A percentile compares a stretch with the other conserved stretches of the same genome.
Conservation (phyloP, 352 stramenopile genomes). For the Pythium folliculosum region DNA sequence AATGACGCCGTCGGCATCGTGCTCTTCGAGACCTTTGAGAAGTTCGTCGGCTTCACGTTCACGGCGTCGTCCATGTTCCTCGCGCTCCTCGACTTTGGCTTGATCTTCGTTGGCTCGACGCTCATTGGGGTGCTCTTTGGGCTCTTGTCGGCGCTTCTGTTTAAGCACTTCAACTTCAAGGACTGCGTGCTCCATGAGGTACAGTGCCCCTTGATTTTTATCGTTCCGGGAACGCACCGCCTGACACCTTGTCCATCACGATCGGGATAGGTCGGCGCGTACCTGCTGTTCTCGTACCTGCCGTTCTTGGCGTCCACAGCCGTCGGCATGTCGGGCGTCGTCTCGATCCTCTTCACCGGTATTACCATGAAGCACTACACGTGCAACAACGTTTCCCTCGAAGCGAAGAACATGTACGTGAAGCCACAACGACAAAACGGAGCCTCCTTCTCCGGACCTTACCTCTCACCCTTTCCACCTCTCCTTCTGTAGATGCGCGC, state of each 20-base stretch:
- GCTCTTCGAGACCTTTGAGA: constrained; percentile 70
- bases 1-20: constrained; percentile 85
- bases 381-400: constrained; percentile 37
- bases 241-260: background rate
- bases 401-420: constrained; percentile 35
- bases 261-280: constrained; percentile 29
- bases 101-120: constrained; percentile 68
- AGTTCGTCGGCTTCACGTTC: constrained; percentile 62
- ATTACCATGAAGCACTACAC: constrained; percentile 48
- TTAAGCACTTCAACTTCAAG: constrained; percentile 76
- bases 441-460: background rate
- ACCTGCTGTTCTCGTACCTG: constrained; percentile 41
- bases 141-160: constrained; percentile 49
- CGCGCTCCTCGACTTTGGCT: constrained; percentile 56
- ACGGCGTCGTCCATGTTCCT: constrained; percentile 30
- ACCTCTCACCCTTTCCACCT: background rate
- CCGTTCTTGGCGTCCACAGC: constrained; percentile 34
- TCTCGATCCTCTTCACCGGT: constrained; percentile 80
- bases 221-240: background rate
- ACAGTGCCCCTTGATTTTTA: background rate
- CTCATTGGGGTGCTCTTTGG: constrained; percentile 63
- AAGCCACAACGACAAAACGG: background rate
- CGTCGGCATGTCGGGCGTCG: constrained; percentile 60
- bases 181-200: constrained; percentile 60
- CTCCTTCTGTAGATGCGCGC: constrained; percentile 23